These are phyloP conservation scores for Turnera subulata DNA, from an alignment of 345 rosid genomes.

Conservation along the genomic window DNA sequence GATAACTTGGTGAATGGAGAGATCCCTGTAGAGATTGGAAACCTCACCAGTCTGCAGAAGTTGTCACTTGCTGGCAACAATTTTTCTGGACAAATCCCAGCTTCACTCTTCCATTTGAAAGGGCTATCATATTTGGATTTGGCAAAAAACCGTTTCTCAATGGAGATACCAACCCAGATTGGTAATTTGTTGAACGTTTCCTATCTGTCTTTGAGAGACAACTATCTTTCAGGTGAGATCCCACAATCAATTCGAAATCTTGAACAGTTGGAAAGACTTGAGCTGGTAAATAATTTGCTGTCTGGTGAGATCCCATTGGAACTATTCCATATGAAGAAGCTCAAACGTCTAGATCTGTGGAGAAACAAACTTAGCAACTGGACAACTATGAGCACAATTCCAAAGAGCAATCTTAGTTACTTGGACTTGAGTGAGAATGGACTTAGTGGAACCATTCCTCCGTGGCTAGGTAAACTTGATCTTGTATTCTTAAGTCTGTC, in stretches of 20 bases:
- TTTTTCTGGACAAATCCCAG: constrained; percentile 2
- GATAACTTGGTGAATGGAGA: background rate
- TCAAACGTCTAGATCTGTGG: background rate
- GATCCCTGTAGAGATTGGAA: constrained; percentile 5
- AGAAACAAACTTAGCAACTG: background rate
- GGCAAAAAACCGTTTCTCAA: background rate
- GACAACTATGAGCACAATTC: background rate
- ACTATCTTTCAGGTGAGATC: constrained; percentile 1
- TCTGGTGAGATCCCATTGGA: background rate
- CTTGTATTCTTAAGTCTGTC: constrained; percentile 11
- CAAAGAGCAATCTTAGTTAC: constrained; percentile 7
- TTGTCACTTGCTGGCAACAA: background rate
- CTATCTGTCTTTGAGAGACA: background rate
- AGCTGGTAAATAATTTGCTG: background rate
- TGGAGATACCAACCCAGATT: constrained; percentile 4
- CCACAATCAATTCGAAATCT: background rate
- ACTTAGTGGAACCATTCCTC: constrained; percentile 17
- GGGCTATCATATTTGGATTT: background rate
- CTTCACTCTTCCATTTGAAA: background rate
- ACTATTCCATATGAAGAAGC: background rate
- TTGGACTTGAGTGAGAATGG: constrained; percentile 28
- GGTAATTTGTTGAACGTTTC: background rate
- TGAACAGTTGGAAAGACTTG: background rate
- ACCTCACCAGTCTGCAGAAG: background rate
- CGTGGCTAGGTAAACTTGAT: constrained; percentile 15